Evolutionary conservation across 306 rosid species (phyloP).

Genomic region (Geum urbanum): DNA sequence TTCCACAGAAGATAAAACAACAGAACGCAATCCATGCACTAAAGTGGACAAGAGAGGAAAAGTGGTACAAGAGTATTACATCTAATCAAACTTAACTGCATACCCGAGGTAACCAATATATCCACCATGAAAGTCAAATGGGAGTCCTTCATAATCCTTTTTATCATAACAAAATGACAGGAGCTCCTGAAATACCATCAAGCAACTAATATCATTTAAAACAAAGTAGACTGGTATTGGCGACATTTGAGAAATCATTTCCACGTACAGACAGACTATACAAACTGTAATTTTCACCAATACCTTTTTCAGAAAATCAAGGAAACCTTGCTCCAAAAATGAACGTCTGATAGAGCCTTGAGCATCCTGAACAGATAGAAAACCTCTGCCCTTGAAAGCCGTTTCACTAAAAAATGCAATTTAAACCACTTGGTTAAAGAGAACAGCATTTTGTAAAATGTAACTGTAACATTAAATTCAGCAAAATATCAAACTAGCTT

Average conservation of each 20-base stretch:
- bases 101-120: constrained; percentile 96
- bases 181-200: constrained; percentile 66
- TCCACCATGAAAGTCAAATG: constrained; percentile 95
- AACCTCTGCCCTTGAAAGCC: constrained; percentile 56
- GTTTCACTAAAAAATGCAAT: constrained; percentile 47
- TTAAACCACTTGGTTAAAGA: not conserved
- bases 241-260: not conserved
- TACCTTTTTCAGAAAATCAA: constrained; percentile 82
- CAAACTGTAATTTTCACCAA: constrained; percentile 15
- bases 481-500: not conserved
- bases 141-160: constrained; percentile 71
- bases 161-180: constrained; percentile 54
- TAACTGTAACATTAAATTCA: not conserved
- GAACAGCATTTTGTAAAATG: not conserved
- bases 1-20: not conserved
- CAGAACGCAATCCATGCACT: not conserved
- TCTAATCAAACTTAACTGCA: constrained; percentile 33
- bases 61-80: not conserved
- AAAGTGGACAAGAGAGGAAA: not conserved
- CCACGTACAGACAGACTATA: not conserved
- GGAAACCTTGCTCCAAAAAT: constrained; percentile 74
- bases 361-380: constrained; percentile 67
- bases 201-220: constrained; percentile 10
- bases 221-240: not conserved
- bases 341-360: constrained; percentile 47